A percentile compares a stretch with the other conserved stretches of the same genome.
Evolutionary conservation across 257 asterid species (phyloP).

Genomic region (Ophiorrhiza pumila): DNA sequence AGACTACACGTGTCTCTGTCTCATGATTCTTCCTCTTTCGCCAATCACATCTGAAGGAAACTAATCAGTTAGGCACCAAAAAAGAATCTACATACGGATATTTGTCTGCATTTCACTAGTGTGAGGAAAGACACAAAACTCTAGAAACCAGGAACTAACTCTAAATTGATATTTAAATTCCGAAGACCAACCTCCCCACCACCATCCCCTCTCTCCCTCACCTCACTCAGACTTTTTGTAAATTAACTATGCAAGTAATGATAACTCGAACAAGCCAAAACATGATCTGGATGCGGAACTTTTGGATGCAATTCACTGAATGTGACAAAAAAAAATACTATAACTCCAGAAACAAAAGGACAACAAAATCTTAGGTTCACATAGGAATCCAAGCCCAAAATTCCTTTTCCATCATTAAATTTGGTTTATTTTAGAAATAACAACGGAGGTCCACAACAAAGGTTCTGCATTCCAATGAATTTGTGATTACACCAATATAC

Average conservation of each 20-base stretch:
- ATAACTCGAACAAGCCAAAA: background rate
- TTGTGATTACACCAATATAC: background rate
- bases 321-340: background rate
- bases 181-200: background rate
- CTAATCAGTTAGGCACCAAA: background rate
- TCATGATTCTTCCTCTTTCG: background rate
- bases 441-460: background rate
- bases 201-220: too few relatives aligned
- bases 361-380: constrained; percentile 2
- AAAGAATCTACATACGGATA: background rate
- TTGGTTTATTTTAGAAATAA: background rate
- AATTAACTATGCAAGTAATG: background rate
- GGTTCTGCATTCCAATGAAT: background rate
- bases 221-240: background rate
- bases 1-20: background rate
- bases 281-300: background rate
- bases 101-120: background rate
- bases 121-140: background rate
- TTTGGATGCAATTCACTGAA: background rate
- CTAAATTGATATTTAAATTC: background rate
- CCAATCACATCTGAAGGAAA: background rate
- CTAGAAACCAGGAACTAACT: background rate
- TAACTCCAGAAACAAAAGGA: background rate
- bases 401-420: background rate
- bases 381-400: background rate